Base-by-base conservation (phyloP, 2,329 filamentous ascomycete species). In the Hypomyces perniciosus region DNA sequence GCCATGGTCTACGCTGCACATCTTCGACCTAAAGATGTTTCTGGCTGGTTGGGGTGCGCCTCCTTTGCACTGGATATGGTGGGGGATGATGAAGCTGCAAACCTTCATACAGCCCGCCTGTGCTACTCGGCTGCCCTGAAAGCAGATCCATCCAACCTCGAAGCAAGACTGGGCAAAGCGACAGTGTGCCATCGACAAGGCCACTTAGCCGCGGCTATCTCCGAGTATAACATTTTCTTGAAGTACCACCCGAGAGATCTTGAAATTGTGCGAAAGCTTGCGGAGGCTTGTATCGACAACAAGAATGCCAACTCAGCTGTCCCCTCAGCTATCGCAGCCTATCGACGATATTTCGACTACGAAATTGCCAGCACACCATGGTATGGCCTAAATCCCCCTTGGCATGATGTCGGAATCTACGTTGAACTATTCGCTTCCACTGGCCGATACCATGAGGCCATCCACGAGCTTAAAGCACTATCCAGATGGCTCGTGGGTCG, bases 381-480 rank as follows among this genome's bases (percentile, higher is more conserved):
- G 3, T 61, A 69, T 66, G 39, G 65, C 35, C 64, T 62, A 9
- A 64, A 68, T 5, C 73, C 77, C 48, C 74, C 75, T 31, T 99
- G 92, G 92, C 84, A 86, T 48, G 87, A 97, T 65, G 74, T 95
- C 39, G 87, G 90, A 54, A 86, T 91, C 48, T 96, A 93, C 58
- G 79, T 90, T 37, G 90, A 96, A 61, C 76, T 97, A 13, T 83
- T 91, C 54, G 81, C 83, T 29, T 80, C 84, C 44, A 68, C 81
- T 8, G 77, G 78, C 35, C 76, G 80, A 48, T 86, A 84, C 59
- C 68, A 75, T 5, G 77, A 84, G 56, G 90, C 87, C 3, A 78
- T 95, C 3, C 68, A 68, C 29, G 80, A 85, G 55, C 74, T 95
- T 9, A 93, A 88, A 64, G 75, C 75, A 2, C 68, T 96, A 12